Evolutionary conservation across 192 early-diverging fungal genomes (phyloP).

Genomic region (Coemansia sp.): DNA sequence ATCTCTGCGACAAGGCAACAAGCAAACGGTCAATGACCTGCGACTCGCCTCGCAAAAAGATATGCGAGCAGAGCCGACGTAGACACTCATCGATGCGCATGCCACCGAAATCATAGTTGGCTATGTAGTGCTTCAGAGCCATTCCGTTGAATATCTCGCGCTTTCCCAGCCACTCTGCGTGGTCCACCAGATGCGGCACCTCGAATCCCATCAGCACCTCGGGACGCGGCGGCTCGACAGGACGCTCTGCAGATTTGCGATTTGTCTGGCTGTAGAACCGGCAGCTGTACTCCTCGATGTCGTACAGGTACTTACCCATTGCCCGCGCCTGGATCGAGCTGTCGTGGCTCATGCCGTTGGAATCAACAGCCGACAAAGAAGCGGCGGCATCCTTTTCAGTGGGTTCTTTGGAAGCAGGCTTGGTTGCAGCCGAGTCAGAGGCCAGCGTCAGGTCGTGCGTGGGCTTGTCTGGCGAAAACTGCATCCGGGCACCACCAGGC

Average conservation of each 20-base stretch:
- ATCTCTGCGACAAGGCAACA: constrained; percentile 77
- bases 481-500: constrained; percentile 12
- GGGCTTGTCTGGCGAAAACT: constrained; percentile 34
- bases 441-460: neutral
- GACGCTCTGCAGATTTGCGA: constrained; percentile 3
- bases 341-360: constrained; percentile 18
- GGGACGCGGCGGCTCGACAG: constrained; percentile 26
- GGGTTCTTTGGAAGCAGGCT: neutral
- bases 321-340: constrained; percentile 38
- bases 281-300: constrained; percentile 41
- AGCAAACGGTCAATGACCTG: constrained; percentile 92
- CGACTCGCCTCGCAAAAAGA: constrained; percentile 86
- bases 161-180: constrained; percentile 56
- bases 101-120: constrained; percentile 72
- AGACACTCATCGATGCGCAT: constrained; percentile 78
- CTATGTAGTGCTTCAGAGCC: constrained; percentile 69
- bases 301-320: constrained; percentile 52
- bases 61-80: constrained; percentile 71
- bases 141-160: constrained; percentile 59
- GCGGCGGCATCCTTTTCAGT: neutral
- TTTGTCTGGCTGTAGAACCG: constrained; percentile 17
- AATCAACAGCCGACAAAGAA: constrained; percentile 6
- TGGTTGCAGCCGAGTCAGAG: neutral
- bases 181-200: constrained; percentile 33
- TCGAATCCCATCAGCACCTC: constrained; percentile 38